Percentiles rank a stretch among this genome's conserved stretches.
Conservation (phyloP, 2,329 filamentous ascomycete genomes). For the Cladosporium austrohemisphaericum region DNA sequence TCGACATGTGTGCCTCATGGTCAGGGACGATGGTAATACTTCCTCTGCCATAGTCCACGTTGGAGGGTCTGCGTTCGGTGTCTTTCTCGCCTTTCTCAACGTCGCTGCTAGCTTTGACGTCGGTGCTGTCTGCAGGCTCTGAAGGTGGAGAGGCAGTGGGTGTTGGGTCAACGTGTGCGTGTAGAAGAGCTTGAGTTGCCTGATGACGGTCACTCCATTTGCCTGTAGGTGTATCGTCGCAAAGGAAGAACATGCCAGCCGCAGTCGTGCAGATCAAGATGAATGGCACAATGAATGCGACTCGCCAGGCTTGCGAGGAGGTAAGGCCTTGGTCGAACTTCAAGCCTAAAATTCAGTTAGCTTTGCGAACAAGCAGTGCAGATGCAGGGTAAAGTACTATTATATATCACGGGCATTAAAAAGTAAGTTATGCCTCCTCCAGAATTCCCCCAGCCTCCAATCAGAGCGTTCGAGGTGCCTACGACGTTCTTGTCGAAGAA, state of each 20-base stretch:
- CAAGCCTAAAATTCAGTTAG: no score
- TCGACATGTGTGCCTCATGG: constrained; percentile 8
- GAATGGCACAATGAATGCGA: constrained; percentile 76
- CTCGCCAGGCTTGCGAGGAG: constrained; percentile 36
- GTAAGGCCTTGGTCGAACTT: constrained; percentile 7
- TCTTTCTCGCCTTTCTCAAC: constrained; percentile 14
- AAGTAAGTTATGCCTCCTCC: constrained; percentile 87
- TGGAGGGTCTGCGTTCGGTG: neutral
- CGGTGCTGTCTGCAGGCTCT: neutral
- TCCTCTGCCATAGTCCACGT: constrained; percentile 6
- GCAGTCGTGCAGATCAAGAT: constrained; percentile 66
- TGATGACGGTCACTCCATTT: constrained; percentile 69
- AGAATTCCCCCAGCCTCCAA: constrained; percentile 77
- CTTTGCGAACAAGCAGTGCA: no score
- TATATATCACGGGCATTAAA: constrained; percentile 55
- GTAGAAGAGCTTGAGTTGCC: constrained; percentile 28
- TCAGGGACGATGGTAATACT: constrained; percentile 3
- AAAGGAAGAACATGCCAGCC: constrained; percentile 63
- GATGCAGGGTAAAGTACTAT: no score
- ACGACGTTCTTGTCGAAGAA: constrained; percentile 71
- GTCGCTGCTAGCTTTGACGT: neutral
- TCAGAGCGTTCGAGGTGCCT: constrained; percentile 76
- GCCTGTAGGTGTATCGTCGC: constrained; percentile 74
- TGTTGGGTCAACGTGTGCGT: constrained; percentile 6
- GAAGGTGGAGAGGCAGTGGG: neutral